Evolutionary conservation across 176 grass and related monocot genomes (phyloP).

Genomic region (Secale cereale): DNA sequence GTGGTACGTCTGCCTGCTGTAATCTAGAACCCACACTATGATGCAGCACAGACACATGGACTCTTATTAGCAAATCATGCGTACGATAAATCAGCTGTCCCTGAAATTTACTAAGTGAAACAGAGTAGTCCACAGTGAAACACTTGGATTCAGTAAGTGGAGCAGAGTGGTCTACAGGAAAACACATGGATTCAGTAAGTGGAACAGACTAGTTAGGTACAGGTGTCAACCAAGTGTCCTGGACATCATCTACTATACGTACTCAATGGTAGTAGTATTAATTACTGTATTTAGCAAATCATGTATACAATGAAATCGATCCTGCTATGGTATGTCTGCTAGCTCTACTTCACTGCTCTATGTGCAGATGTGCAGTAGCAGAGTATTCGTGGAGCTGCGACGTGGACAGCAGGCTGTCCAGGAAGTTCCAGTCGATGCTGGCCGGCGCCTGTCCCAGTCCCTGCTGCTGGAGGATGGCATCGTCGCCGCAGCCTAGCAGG

Average conservation of each 20-base stretch:
- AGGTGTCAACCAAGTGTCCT: background rate
- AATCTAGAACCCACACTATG: too few relatives aligned
- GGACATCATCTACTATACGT: background rate
- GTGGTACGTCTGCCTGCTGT: too few relatives aligned
- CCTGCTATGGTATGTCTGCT: background rate
- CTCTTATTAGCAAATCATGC: too few relatives aligned
- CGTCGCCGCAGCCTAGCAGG: background rate
- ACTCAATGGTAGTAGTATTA: too few relatives aligned
- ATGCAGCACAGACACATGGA: too few relatives aligned
- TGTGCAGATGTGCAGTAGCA: background rate
- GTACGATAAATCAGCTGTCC: too few relatives aligned
- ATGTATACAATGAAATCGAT: background rate
- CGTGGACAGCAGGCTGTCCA: constrained; percentile 58
- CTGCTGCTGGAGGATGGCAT: background rate
- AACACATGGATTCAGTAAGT: too few relatives aligned
- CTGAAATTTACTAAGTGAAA: too few relatives aligned
- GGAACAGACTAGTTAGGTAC: background rate
- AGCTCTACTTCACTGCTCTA: background rate
- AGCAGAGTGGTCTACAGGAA: too few relatives aligned
- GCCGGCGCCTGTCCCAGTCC: background rate
- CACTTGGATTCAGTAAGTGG: too few relatives aligned
- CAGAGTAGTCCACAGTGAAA: too few relatives aligned
- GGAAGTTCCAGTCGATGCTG: constrained; percentile 56
- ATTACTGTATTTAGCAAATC: background rate
- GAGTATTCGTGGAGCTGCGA: constrained; percentile 42